Evolutionary conservation across 2,329 filamentous ascomycete species (phyloP).

Genomic region (Talaromyces sp.): DNA sequence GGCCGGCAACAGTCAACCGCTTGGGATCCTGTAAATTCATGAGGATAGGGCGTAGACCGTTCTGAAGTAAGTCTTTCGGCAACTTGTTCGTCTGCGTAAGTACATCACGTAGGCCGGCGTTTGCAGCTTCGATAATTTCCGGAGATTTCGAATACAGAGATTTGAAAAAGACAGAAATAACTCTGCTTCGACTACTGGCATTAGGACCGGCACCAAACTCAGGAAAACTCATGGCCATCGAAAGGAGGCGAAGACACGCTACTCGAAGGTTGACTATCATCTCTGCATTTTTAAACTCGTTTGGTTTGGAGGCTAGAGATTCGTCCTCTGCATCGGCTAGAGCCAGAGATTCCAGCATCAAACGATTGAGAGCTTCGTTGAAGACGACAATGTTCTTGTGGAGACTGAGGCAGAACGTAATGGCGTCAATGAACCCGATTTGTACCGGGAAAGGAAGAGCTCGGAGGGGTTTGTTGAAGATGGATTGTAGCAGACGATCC

Average conservation of each 20-base stretch:
- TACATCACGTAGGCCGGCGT: conserved; percentile 82
- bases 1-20: conserved; percentile 77
- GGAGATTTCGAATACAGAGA: conserved; percentile 89
- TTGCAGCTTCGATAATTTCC: conserved; percentile 89
- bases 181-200: conserved; percentile 60
- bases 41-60: conserved; percentile 88
- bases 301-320: conserved; percentile 82
- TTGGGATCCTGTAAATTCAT: conserved; percentile 94
- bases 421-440: conserved; percentile 96
- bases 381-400: conserved; percentile 87
- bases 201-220: conserved; percentile 77
- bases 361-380: conserved; percentile 82
- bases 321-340: conserved; percentile 94
- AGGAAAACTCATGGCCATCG: conserved; percentile 87
- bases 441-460: conserved; percentile 91
- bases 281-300: conserved; percentile 92
- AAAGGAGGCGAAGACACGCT: conserved; percentile 87
- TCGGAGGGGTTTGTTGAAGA: conserved; percentile 90
- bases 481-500: conserved; percentile 81
- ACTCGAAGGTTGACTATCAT: conserved; percentile 88
- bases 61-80: conserved; percentile 91
- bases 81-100: conserved; percentile 85
- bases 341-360: conserved; percentile 90
- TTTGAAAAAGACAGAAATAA: conserved; percentile 97
- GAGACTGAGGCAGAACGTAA: conserved; percentile 88